Evolutionary conservation across 2,329 filamentous ascomycete genomes (phyloP).

Genomic region (Diaporthe ampelina): DNA sequence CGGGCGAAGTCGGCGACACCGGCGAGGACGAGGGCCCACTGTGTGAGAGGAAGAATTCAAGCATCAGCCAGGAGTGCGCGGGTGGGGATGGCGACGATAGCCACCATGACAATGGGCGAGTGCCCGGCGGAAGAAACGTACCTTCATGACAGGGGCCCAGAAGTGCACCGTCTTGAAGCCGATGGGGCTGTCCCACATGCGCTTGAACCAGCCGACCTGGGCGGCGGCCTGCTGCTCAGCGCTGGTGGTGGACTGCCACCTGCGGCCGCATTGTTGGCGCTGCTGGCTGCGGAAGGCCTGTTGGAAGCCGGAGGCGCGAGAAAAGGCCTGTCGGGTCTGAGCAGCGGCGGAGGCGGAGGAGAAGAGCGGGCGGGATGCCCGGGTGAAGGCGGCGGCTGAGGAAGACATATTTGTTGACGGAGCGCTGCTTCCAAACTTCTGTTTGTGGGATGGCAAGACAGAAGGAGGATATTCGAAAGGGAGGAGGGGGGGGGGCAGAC

Average conservation of each 20-base stretch:
- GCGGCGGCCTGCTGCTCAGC: slow-evolving; percentile 44
- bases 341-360: slow-evolving; percentile 66
- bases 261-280: slow-evolving; percentile 63
- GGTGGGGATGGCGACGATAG: no score
- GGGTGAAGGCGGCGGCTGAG: slow-evolving; percentile 63
- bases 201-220: slow-evolving; percentile 74
- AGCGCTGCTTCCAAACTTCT: not conserved
- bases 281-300: slow-evolving; percentile 32
- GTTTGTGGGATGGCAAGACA: not conserved
- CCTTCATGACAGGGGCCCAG: slow-evolving; percentile 96
- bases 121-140: slow-evolving; percentile 42
- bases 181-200: slow-evolving; percentile 86
- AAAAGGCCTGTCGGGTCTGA: slow-evolving; percentile 69
- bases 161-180: slow-evolving; percentile 97
- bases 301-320: slow-evolving; percentile 56
- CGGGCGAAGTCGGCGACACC: slow-evolving; percentile 93
- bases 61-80: slow-evolving; percentile 55
- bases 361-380: slow-evolving; percentile 69
- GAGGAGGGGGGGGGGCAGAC: not conserved
- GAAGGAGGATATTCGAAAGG: not conserved
- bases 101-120: no score
- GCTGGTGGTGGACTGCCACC: slow-evolving; percentile 79
- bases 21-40: slow-evolving; percentile 94
- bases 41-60: not conserved
- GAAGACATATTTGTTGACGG: slow-evolving; percentile 43